Conservation (phyloP, 371 early-diverging fungal genomes). For the Mortierella sp. region DNA sequence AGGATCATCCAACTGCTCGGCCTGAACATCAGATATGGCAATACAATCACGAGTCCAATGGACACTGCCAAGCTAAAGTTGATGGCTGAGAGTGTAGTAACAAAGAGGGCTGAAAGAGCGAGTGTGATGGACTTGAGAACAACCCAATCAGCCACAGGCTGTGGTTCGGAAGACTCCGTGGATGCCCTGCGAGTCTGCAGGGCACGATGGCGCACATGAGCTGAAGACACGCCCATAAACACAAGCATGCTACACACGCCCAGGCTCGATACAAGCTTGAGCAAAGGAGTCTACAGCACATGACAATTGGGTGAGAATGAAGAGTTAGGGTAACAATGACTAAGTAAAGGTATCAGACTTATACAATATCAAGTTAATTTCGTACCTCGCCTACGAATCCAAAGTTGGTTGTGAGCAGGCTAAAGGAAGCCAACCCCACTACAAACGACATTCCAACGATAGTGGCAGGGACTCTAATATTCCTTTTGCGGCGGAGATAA, state of each 20-base stretch:
- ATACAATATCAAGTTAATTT: no score
- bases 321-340: background rate
- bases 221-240: conserved; percentile 34
- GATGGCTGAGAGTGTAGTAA: conserved; percentile 81
- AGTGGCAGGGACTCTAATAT: conserved; percentile 20
- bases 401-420: conserved; percentile 31
- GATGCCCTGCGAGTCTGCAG: conserved; percentile 3
- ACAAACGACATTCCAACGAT: conserved; percentile 30
- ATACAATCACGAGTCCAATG: conserved; percentile 72
- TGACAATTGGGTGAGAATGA: background rate
- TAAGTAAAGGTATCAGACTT: background rate
- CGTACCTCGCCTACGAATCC: conserved; percentile 44
- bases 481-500: conserved; percentile 36
- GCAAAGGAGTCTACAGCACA: conserved; percentile 32
- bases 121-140: conserved; percentile 78
- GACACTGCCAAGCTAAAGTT: conserved; percentile 87
- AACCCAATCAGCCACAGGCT: conserved; percentile 55
- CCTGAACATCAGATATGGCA: conserved; percentile 70
- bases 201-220: conserved; percentile 23
- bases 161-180: conserved; percentile 2
- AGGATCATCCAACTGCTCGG: conserved; percentile 50
- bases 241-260: conserved; percentile 43
- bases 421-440: conserved; percentile 34
- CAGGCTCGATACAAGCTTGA: conserved; percentile 34
- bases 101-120: conserved; percentile 71